Conservation (phyloP, 129 eudicot genomes). For the Flaveria ramosissima region DNA sequence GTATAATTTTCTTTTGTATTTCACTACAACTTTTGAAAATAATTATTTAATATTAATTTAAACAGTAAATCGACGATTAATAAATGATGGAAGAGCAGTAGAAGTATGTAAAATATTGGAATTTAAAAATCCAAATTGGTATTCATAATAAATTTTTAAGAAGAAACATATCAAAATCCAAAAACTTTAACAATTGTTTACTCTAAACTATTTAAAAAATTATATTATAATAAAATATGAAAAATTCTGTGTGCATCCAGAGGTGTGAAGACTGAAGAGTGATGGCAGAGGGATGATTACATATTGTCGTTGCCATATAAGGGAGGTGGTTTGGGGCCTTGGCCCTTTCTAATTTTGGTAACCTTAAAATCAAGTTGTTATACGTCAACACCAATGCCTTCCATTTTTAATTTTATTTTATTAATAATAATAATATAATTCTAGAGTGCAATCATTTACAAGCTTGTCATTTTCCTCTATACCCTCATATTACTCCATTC, state of each 20-base stretch:
- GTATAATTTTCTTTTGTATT: no score
- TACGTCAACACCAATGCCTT: slow-evolving; percentile 46
- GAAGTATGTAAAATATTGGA: no score
- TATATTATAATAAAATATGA: background rate
- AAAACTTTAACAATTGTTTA: no score
- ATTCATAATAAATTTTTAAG: no score
- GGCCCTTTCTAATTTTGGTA: slow-evolving; percentile 17
- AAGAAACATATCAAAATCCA: no score
- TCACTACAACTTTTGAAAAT: no score
- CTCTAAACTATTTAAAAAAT: no score
- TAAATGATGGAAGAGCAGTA: no score
- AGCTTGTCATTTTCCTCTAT: slow-evolving; percentile 10
- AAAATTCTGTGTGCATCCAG: background rate
- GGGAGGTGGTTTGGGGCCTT: slow-evolving; percentile 8
- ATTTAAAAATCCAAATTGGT: no score
- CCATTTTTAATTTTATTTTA: background rate
- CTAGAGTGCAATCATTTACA: slow-evolving; percentile 10
- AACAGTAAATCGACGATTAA: no score
- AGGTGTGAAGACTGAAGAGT: slow-evolving; percentile 24
- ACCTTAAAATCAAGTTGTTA: slow-evolving; percentile 46
- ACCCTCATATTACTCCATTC: slow-evolving; percentile 1
- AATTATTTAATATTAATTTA: no score
- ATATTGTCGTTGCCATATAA: slow-evolving; percentile 29
- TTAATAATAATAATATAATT: background rate
- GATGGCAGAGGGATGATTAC: slow-evolving; percentile 29